Base-by-base conservation (phyloP, 2,329 filamentous ascomycete species). In the Penicillium sp. region DNA sequence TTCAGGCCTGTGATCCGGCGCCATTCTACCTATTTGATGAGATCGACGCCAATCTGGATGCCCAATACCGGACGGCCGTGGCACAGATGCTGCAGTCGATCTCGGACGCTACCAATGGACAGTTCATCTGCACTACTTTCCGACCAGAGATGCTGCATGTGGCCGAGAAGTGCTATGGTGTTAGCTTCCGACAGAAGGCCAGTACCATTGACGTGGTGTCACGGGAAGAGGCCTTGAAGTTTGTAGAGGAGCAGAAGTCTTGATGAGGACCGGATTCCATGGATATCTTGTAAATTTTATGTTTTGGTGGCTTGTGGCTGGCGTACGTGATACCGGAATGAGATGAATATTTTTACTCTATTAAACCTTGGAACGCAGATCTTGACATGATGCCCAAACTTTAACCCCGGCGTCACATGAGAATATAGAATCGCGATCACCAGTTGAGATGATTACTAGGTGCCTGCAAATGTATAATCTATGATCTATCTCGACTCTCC, bases 21-120 rank as follows among this genome's bases (percentile, higher is more conserved):
- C 95, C 95, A 1, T 98, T 99, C 82, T 97, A 99, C 73, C 93
- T 99, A 69, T 99, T 99, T 68, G 95, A 99, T 74, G 95, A 99
- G 77, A 96, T 99, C 62, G 95, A 99, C 71, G 95, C 95, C 74
- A 99, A 99, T 73, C 84, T 99, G 24, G 95, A 99, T 73, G 93
- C 95, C 1, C 95, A 99, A 76, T 99, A 99, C 79, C 90, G 95
- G 59, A 97, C 95, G 1, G 93, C 95, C 1, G 95, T 99, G 11
- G 95, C 95, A 3, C 85, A 90, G 55, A 90, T 98, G 79, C 83
- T 99, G 22, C 82, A 93, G 70, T 88, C 87, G 53, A 92, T 91
- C 61, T 91, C 88, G 14, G 75, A 76, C 59, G 74, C 70, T 46
- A 79, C 70, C 52, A 83, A 79, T 35, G 87, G 87, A 0, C 88